Conservation (phyloP, 2,329 filamentous ascomycete genomes). For the Thielaviopsis musarum region DNA sequence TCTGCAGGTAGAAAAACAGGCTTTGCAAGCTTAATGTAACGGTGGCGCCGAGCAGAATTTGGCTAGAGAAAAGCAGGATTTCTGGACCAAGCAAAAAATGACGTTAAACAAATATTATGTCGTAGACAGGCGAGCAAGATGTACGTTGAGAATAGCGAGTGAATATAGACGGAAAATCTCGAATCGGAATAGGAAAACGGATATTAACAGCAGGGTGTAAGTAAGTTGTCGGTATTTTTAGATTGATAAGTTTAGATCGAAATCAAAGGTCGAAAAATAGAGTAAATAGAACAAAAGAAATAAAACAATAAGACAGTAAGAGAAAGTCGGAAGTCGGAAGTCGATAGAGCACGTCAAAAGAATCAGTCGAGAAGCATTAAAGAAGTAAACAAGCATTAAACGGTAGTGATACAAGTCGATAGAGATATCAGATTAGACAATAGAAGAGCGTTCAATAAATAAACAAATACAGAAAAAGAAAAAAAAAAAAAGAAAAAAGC, state of each 20-base stretch:
- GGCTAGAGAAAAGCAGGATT: neutral
- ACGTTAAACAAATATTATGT: too few relatives aligned
- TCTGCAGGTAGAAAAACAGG: neutral
- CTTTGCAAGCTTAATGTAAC: neutral
- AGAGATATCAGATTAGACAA: neutral
- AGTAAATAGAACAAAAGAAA: neutral
- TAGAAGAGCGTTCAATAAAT: neutral
- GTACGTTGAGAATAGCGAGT: neutral
- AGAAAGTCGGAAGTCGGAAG: neutral
- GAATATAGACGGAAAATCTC: neutral
- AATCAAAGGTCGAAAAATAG: neutral
- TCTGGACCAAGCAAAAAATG: neutral
- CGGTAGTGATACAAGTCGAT: neutral
- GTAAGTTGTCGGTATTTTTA: neutral
- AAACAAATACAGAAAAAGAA: neutral
- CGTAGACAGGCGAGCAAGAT: too few relatives aligned
- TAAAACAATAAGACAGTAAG: neutral
- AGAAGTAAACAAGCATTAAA: neutral
- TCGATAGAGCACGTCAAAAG: neutral
- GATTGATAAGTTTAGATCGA: neutral
- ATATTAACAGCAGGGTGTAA: neutral
- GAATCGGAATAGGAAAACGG: too few relatives aligned
- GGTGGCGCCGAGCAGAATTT: neutral
- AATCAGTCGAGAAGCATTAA: neutral
- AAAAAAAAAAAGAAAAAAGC: neutral